Evolutionary conservation across 768 basidiomycete genomes (phyloP), one percentile per base, ranked within the genome.

Genomic region (Amanita rubescens): DNA sequence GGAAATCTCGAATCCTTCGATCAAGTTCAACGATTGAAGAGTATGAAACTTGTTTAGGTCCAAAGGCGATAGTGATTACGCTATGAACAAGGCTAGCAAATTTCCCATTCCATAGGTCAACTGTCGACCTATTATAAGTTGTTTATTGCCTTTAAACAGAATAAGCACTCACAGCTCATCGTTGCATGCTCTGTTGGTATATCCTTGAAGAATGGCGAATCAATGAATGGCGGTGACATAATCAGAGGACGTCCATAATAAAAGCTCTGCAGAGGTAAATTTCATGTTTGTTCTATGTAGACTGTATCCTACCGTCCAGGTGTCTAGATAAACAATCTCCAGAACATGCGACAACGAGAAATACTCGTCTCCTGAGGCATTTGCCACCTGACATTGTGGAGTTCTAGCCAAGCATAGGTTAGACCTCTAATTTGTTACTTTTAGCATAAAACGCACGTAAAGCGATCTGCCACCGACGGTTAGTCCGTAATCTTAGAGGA

Each of bases 321-420:
- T 81, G 59, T 88, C 87, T 25, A 78, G 62, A 71, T 58, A 60
- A 84, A 87, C n/a, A 87, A 63, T 45, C 83, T 78, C 84, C 85
- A 90, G 62, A 87, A 87, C 10, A 84, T 67, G 19, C 71, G 71
- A 50, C 71, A 75, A 15, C 86, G 78, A 51, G 73, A 69, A 54
- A 80, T 70, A 15, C 69, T 63, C 37, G 71, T 64, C 19, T 67
- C 64, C 24, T 74, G 69, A 15, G 74, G 69, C 5, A 88, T 69
- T 25, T 79, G 75, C 80, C 85, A 88, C 24, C 81, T 73, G 5
- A 72, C 67, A 47, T 80, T 75, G 53, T 83, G 76, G 33, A 85
- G 67, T 62, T 87, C 84, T 87, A 46, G 20, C 49, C 6, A 49
- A 11, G 42, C 17, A 11, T 22, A 39, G 11, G 25, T 34, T 41